Evolutionary conservation across 805 yeast genomes (phyloP).

Genomic region (Starmerella vaccinii): DNA sequence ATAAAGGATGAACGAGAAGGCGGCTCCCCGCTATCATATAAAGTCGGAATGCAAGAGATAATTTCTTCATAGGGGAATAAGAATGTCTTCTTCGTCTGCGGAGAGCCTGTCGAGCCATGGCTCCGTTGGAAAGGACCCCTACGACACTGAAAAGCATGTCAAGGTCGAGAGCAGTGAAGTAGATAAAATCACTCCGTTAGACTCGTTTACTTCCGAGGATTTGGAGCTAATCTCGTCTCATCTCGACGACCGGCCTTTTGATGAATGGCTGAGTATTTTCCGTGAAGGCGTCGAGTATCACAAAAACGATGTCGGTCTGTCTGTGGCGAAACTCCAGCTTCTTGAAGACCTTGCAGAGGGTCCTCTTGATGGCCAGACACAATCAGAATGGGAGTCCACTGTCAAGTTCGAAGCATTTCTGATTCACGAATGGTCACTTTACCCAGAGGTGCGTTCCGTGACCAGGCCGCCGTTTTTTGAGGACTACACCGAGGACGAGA

Average conservation of each 20-base stretch:
- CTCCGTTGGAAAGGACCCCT: too few relatives aligned
- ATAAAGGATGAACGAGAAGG: too few relatives aligned
- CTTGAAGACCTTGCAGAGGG: slow-evolving; percentile 28
- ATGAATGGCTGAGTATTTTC: slow-evolving; percentile 37
- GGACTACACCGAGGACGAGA: too few relatives aligned
- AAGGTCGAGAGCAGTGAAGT: too few relatives aligned
- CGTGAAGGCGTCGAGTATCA: slow-evolving; percentile 36
- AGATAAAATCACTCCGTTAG: neutral
- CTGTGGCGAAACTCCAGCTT: slow-evolving; percentile 32
- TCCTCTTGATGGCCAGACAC: slow-evolving; percentile 6
- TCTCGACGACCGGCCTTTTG: slow-evolving; percentile 26
- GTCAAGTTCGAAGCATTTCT: slow-evolving; percentile 37
- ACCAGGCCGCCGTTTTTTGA: slow-evolving; percentile 47
- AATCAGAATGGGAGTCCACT: slow-evolving; percentile 23
- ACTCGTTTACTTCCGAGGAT: slow-evolving; percentile 8
- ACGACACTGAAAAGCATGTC: too few relatives aligned
- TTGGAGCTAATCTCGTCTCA: slow-evolving; percentile 15
- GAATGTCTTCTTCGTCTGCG: too few relatives aligned
- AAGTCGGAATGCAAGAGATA: too few relatives aligned
- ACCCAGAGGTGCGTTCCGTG: slow-evolving; percentile 54
- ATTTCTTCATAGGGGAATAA: too few relatives aligned
- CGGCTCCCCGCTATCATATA: too few relatives aligned
- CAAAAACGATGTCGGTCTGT: slow-evolving; percentile 41
- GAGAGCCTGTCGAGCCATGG: too few relatives aligned
- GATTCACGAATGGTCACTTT: slow-evolving; percentile 40